These are phyloP conservation scores for Calonectria fujianensis DNA, from an alignment of 2,329 filamentous ascomycete species.

Conservation along the genomic window DNA sequence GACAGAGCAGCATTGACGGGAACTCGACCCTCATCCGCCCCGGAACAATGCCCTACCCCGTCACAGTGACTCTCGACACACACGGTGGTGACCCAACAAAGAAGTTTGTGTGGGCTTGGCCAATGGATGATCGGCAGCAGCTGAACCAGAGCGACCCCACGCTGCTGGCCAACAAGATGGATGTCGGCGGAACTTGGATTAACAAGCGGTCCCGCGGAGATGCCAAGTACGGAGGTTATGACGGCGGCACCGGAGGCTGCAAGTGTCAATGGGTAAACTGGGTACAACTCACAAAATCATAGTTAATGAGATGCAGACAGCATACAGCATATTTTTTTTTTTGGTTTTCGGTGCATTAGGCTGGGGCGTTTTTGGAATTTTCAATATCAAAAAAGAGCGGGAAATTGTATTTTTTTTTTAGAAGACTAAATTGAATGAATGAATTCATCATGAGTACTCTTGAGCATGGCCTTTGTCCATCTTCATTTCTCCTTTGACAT, in stretches of 20 bases:
- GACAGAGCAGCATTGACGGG: conserved; percentile 53
- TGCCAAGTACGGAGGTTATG: conserved; percentile 73
- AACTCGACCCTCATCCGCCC: conserved; percentile 63
- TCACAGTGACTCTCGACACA: conserved; percentile 76
- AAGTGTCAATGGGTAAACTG: conserved; percentile 78
- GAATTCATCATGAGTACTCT: conserved; percentile 10
- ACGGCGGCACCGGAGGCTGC: conserved; percentile 79
- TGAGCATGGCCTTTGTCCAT: background rate
- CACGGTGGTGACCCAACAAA: conserved; percentile 73
- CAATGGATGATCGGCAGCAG: conserved; percentile 67
- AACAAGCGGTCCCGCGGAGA: conserved; percentile 70
- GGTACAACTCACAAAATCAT: conserved; percentile 46
- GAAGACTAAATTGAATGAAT: conserved; percentile 24
- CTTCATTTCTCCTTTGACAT: background rate
- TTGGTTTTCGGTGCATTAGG: conserved; percentile 13
- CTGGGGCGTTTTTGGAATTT: conserved; percentile 22
- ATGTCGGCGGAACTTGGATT: conserved; percentile 70
- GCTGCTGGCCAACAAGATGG: conserved; percentile 70
- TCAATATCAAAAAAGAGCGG: conserved; percentile 29
- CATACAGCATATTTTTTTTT: conserved; percentile 37
- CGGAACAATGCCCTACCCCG: conserved; percentile 78
- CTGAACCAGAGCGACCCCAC: conserved; percentile 66
- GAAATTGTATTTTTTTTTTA: conserved; percentile 42
- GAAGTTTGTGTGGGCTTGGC: conserved; percentile 74
- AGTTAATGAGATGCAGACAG: conserved; percentile 24